Evolutionary conservation across 805 yeast species (phyloP).

Genomic region (Dipodascopsis uninucleata): DNA sequence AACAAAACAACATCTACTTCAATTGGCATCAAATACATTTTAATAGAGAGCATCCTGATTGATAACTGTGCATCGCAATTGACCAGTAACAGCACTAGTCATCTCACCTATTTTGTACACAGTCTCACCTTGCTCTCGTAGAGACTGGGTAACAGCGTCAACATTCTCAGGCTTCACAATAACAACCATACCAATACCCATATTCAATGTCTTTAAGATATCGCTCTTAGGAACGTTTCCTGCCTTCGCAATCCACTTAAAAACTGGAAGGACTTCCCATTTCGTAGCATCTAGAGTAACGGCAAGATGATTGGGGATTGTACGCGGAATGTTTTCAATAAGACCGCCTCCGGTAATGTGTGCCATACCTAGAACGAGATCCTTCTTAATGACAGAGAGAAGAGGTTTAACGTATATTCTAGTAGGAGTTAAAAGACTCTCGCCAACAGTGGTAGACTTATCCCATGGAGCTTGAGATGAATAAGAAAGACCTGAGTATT

Average conservation of each 20-base stretch:
- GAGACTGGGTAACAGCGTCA: slow-evolving; percentile 48
- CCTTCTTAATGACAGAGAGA: slow-evolving; percentile 65
- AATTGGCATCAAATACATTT: too few relatives aligned
- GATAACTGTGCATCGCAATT: slow-evolving; percentile 54
- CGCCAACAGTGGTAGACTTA: slow-evolving; percentile 64
- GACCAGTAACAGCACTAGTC: slow-evolving; percentile 30
- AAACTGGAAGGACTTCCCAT: slow-evolving; percentile 85
- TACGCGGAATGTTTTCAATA: slow-evolving; percentile 93
- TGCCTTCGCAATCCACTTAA: slow-evolving; percentile 88
- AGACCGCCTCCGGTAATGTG: slow-evolving; percentile 99
- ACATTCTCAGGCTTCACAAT: slow-evolving; percentile 72
- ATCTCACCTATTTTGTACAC: slow-evolving; percentile 69
- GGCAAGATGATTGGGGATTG: slow-evolving; percentile 73
- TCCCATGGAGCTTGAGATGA: slow-evolving; percentile 84
- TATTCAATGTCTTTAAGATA: slow-evolving; percentile 83
- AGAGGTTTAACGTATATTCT: slow-evolving; percentile 91
- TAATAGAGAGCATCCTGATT: slow-evolving; percentile 45
- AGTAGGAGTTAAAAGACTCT: slow-evolving; percentile 84
- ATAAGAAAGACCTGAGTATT: slow-evolving; percentile 67
- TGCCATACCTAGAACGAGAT: slow-evolving; percentile 78
- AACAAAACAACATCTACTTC: too few relatives aligned
- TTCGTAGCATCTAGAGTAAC: slow-evolving; percentile 74
- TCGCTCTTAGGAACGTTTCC: slow-evolving; percentile 88
- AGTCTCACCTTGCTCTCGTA: slow-evolving; percentile 66
- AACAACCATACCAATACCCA: slow-evolving; percentile 96